Conservation (phyloP, 179 eudicot genomes). For the Patellifolia procumbens region DNA sequence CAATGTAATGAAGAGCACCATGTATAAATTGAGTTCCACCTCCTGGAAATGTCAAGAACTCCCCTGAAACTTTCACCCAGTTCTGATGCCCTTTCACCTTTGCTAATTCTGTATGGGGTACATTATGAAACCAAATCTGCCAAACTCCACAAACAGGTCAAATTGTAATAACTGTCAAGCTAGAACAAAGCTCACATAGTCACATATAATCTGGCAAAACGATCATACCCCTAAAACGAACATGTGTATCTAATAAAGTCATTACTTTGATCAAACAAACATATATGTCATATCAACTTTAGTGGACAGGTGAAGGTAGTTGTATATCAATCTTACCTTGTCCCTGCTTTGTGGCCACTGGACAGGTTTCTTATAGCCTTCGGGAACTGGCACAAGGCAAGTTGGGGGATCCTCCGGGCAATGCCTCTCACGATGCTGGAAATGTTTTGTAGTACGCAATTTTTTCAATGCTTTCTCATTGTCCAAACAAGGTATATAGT, state of each 20-base stretch:
- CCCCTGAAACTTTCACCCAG: slow-evolving; percentile 84
- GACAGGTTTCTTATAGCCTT: slow-evolving; percentile 61
- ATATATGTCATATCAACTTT: neutral
- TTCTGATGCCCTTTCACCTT: slow-evolving; percentile 81
- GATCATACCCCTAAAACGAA: neutral
- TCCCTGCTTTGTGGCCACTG: slow-evolving; percentile 82
- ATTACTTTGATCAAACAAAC: neutral
- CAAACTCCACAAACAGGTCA: slow-evolving; percentile 13
- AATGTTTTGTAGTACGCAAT: slow-evolving; percentile 53
- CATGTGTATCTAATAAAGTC: neutral
- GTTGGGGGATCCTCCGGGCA: slow-evolving; percentile 78
- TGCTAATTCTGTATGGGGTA: slow-evolving; percentile 73
- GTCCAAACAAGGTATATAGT: slow-evolving; percentile 93
- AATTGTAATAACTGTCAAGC: neutral
- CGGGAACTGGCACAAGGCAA: slow-evolving; percentile 64
- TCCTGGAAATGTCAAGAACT: slow-evolving; percentile 75
- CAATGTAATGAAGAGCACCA: slow-evolving; percentile 78
- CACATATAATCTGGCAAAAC: neutral
- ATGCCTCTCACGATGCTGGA: slow-evolving; percentile 84
- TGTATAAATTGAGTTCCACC: slow-evolving; percentile 90
- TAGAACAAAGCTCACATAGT: neutral
- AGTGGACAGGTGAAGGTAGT: neutral
- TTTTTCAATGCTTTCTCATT: slow-evolving; percentile 54
- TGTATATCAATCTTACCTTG: slow-evolving; percentile 40
- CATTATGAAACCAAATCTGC: slow-evolving; percentile 89